Evolutionary conservation across 202 grass and related monocot genomes (phyloP), one percentile per base, ranked within the genome.

Genomic region (Panicum virgatum): DNA sequence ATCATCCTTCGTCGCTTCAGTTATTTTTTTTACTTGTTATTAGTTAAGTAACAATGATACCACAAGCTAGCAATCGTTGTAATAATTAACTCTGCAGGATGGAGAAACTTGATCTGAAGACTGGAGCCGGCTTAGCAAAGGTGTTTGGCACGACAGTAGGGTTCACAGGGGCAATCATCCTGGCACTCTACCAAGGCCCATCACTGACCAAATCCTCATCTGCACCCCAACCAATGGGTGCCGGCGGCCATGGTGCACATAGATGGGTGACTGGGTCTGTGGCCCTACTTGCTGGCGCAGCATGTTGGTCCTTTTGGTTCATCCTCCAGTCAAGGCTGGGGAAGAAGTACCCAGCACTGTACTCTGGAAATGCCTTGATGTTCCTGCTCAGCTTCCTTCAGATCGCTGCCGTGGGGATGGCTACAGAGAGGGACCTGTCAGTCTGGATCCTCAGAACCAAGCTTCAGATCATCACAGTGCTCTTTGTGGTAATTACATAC

Each of bases 401-500:
- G 77, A 75, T 87, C 14, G 80, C 85, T 12, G 58, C 51, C 0
- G 38, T 92, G 20, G 82, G 82, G 6, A 26, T 90, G 5, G 91
- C 65, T 19, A 79, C 88, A 0, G 66, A 90, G 72, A 88, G 51
- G 18, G 59, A 60, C 32, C 23, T 77, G 40, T 82, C 87, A 9
- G 53, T 84, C 1, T 97, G 91, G 94, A 25, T 85, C 23, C 40
- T 86, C 6, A 79, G 59, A 61, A 91, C 36, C 12, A 88, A 85
- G 71, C 57, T 90, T 23, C 72, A 94, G 83, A 90, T 92, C 42
- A 46, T 80, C 8, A 88, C 89, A 1, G 87, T 94, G 19, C 59
- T 94, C 12, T 89, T 90, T 48, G 77, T 82, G 14, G 93, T 96
- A n/a, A n/a, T n/a, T n/a, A n/a, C n/a, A n/a, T n/a, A n/a, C n/a